phyloP scores from a whole-genome alignment of 1,284 basidiomycete genomes.

The Marasmius tenuissimus region DNA sequence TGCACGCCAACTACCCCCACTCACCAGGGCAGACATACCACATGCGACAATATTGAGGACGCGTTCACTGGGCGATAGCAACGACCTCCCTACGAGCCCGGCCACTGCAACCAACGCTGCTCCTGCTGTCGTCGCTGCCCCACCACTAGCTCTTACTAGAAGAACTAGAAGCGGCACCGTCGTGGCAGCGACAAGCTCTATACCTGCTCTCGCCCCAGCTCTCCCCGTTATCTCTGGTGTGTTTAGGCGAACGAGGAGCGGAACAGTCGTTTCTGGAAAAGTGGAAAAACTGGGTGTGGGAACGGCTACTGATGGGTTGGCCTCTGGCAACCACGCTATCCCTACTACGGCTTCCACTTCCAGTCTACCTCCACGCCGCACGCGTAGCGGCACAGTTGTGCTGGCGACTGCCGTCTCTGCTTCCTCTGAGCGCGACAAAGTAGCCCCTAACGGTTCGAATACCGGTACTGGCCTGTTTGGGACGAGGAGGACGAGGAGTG shows the following conservation, averaged over 20 bases:
- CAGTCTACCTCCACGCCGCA: neutral
- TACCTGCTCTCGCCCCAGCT: slow-evolving; percentile 1
- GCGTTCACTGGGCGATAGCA: neutral
- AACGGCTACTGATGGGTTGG: neutral
- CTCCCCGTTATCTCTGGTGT: slow-evolving; percentile 3
- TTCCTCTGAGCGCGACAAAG: slow-evolving; percentile 3
- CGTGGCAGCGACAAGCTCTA: slow-evolving; percentile 1
- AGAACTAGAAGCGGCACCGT: slow-evolving; percentile 17
- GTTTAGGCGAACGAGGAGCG: slow-evolving; percentile 37
- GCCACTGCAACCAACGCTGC: neutral
- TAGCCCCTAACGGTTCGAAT: neutral
- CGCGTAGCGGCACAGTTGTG: slow-evolving; percentile 8
- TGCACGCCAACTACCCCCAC: too few species aligned
- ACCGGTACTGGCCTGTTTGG: neutral
- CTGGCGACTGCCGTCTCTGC: neutral
- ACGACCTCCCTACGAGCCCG: neutral
- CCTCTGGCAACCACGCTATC: neutral
- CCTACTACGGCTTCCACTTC: neutral
- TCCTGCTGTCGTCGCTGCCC: neutral
- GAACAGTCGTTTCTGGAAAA: slow-evolving; percentile 29
- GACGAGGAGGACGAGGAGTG: neutral
- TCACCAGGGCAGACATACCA: neutral
- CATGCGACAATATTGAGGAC: neutral
- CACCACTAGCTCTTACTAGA: slow-evolving; percentile 2
- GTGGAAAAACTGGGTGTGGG: neutral